Conservation (phyloP, 805 yeast species). For the Dipodascus albidus region DNA sequence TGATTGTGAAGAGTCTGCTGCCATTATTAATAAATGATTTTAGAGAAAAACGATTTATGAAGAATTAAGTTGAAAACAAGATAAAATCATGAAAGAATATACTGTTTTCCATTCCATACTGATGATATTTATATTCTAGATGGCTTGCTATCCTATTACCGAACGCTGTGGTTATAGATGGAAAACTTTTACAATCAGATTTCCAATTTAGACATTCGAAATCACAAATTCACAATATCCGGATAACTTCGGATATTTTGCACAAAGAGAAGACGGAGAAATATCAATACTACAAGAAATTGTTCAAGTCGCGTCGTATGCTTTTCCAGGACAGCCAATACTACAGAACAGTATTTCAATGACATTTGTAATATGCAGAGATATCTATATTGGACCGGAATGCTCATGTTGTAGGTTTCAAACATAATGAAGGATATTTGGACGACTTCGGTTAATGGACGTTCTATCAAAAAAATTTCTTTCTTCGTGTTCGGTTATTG, state of each 20-base stretch:
- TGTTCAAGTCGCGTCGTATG: too few relatives aligned
- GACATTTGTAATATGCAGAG: too few relatives aligned
- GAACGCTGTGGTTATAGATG: background rate
- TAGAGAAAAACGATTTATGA: background rate
- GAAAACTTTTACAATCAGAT: background rate
- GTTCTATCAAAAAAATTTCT: too few relatives aligned
- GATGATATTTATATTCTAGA: too few relatives aligned
- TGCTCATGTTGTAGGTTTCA: too few relatives aligned
- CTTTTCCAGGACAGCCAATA: too few relatives aligned
- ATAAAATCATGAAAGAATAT: too few relatives aligned
- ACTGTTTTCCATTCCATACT: background rate
- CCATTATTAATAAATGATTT: background rate
- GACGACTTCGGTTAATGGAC: background rate
- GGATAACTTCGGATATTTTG: background rate
- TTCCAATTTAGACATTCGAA: background rate
- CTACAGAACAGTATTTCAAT: too few relatives aligned
- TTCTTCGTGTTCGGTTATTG: background rate
- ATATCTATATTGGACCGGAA: too few relatives aligned
- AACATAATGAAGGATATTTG: too few relatives aligned
- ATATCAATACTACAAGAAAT: background rate
- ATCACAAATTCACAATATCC: background rate
- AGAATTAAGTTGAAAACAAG: background rate
- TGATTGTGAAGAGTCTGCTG: background rate
- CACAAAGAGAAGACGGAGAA: background rate
- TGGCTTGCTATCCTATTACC: background rate